Evolutionary conservation across 1,139 yeast species (phyloP).

Genomic region (Candida smagusa): DNA sequence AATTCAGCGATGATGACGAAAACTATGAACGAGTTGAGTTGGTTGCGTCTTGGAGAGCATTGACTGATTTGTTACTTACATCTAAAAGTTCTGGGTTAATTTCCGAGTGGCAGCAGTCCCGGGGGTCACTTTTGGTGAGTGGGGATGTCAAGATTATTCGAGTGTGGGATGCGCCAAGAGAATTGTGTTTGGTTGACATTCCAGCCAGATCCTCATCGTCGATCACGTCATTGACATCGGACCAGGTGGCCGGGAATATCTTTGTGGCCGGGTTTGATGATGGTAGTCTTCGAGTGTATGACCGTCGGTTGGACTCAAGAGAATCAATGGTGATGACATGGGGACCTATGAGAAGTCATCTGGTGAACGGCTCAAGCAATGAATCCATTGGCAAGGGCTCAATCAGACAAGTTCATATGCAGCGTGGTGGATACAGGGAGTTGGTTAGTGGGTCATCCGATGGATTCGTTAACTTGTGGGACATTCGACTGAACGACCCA

Average conservation of each 20-base stretch:
- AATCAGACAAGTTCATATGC: constrained; percentile 86
- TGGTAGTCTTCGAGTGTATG: constrained; percentile 88
- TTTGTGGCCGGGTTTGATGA: constrained; percentile 93
- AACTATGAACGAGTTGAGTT: constrained; percentile 46
- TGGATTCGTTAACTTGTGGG: constrained; percentile 89
- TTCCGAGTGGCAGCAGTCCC: constrained; percentile 95
- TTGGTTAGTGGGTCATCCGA: constrained; percentile 79
- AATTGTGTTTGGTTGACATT: constrained; percentile 77
- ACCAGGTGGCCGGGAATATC: constrained; percentile 92
- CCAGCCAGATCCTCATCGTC: constrained; percentile 92
- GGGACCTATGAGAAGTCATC: constrained; percentile 31
- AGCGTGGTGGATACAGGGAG: constrained; percentile 93
- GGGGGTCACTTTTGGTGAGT: constrained; percentile 87
- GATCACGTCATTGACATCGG: constrained; percentile 85
- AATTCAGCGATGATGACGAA: constrained; percentile 15
- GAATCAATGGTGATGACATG: constrained; percentile 86
- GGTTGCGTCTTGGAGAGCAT: constrained; percentile 90
- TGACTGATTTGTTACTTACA: constrained; percentile 78
- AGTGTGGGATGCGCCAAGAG: constrained; percentile 97
- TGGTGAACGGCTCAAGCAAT: neutral
- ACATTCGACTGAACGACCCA: constrained; percentile 71
- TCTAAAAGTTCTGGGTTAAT: constrained; percentile 81
- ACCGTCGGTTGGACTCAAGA: constrained; percentile 78
- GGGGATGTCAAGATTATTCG: constrained; percentile 93
- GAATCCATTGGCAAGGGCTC: constrained; percentile 46